Evolutionary conservation across 2,329 filamentous ascomycete species (phyloP).

Genomic region (Fusarium irregulare): DNA sequence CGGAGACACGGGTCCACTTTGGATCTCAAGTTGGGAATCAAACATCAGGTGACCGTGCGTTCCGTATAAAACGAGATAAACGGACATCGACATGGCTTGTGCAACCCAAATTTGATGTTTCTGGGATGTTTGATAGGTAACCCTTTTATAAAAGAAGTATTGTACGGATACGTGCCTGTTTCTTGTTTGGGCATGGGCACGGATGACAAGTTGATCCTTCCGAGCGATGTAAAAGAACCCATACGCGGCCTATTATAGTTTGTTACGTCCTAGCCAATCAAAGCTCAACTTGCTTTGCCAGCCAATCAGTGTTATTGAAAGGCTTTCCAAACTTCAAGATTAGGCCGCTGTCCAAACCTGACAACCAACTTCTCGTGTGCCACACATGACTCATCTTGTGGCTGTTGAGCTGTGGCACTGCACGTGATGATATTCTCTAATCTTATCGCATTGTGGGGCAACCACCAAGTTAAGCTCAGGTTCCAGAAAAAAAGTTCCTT

Average conservation of each 20-base stretch:
- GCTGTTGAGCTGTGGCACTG: background rate
- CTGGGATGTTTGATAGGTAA: background rate
- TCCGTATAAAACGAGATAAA: conserved; percentile 15
- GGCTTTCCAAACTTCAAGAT: conserved; percentile 1
- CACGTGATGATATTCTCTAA: conserved; percentile 37
- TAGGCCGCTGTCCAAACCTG: conserved; percentile 7
- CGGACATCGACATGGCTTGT: conserved; percentile 20
- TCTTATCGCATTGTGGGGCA: conserved; percentile 39
- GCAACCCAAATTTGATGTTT: background rate
- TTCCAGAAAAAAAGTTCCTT: conserved; percentile 51
- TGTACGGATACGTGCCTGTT: conserved; percentile 3
- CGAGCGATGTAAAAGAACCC: conserved; percentile 25
- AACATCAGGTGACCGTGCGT: conserved; percentile 26
- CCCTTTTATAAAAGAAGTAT: background rate
- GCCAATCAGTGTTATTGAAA: conserved; percentile 41
- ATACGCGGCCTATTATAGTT: conserved; percentile 32
- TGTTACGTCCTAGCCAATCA: conserved; percentile 31
- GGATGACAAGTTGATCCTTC: conserved; percentile 26
- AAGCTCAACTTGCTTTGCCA: conserved; percentile 12
- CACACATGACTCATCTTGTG: conserved; percentile 32
- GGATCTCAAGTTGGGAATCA: conserved; percentile 4
- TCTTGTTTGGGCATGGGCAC: background rate
- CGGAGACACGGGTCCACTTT: conserved; percentile 18
- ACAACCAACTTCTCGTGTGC: conserved; percentile 18
- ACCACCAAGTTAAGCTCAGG: conserved; percentile 22